Evolutionary conservation across 2,329 filamentous ascomycete species (phyloP).

Genomic region (Cadophora sp.): DNA sequence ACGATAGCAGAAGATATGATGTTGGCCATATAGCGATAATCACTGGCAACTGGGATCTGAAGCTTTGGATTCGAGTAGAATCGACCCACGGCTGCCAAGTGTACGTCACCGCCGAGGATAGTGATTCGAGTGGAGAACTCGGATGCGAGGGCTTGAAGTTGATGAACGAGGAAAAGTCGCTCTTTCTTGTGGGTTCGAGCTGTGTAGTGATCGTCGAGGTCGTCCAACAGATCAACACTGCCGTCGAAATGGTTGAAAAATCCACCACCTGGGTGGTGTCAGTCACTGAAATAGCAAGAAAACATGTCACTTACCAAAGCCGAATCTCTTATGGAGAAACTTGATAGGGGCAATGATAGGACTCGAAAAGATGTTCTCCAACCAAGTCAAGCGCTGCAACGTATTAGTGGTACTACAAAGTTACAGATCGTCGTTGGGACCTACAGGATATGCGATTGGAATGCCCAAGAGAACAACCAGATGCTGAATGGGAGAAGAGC

Average conservation of each 20-base stretch:
- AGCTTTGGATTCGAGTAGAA: slow-evolving; percentile 92
- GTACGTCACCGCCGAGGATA: slow-evolving; percentile 92
- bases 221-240: slow-evolving; percentile 89
- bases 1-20: slow-evolving; percentile 94
- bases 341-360: slow-evolving; percentile 89
- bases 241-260: slow-evolving; percentile 96
- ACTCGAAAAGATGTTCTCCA: slow-evolving; percentile 89
- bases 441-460: slow-evolving; percentile 80
- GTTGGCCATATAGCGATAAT: slow-evolving; percentile 95
- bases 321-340: slow-evolving; percentile 89
- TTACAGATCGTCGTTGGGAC: slow-evolving; percentile 41
- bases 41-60: slow-evolving; percentile 76
- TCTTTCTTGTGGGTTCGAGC: slow-evolving; percentile 90
- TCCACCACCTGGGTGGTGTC: slow-evolving; percentile 62
- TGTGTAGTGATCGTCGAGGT: slow-evolving; percentile 96
- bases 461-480: slow-evolving; percentile 88
- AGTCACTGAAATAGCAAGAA: slow-evolving; percentile 12
- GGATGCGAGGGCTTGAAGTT: slow-evolving; percentile 82
- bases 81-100: slow-evolving; percentile 87
- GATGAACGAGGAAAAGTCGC: slow-evolving; percentile 77
- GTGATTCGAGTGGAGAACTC: slow-evolving; percentile 90
- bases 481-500: slow-evolving; percentile 83
- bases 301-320: slow-evolving; percentile 58
- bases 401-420: slow-evolving; percentile 14
- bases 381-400: slow-evolving; percentile 83